Base-by-base conservation (phyloP, 768 basidiomycete species). In the Cyclocybe aegerita region DNA sequence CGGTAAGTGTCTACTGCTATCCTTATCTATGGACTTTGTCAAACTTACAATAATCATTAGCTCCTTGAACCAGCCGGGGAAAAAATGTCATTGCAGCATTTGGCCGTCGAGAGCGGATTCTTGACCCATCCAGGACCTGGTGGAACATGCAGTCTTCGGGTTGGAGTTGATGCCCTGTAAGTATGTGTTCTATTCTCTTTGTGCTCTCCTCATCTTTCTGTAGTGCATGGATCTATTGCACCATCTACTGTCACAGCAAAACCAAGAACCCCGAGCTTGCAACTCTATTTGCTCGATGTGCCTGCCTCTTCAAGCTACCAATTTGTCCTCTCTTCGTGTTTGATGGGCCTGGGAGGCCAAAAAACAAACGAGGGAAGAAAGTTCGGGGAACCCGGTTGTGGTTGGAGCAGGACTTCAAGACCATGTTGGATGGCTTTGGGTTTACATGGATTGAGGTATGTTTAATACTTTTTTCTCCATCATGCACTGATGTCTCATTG, bases 211-310 rank as follows among this genome's bases (percentile, higher is more conserved):
- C 23, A 14, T 16, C 35, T 15, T 10, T 10, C 31, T 29, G 4
- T 15, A 50, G 52, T 23, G 39, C 43, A 15, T 57, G 52, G 49
- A 43, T 54, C n/a, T 48, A 50, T 48, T 34, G 46, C 30, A 50
- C 47, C 14, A 39, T 40, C 30, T 52, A 52, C 17, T n/a, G 16
- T 5, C 55, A 49, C 16, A 35, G 50, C 16, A 9, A 15, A 17
- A 44, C 42, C 10, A 56, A 45, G 16, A 56, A 56, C 50, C 54
- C 54, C n/a, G 54, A 56, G 46, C 54, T 56, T 4, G 31, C 43
- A 8, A n/a, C n/a, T 1, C 50, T 56, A 4, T 49, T 41, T 40
- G 16, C 35, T 33, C 50, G 50, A 16, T 47, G 46, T 40, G 29
- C 15, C 39, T 14, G 39, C 39, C 46, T 48, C 11, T 15, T 48